phyloP scores from a whole-genome alignment of 179 eudicot genomes.

The Camellia oleifera region DNA sequence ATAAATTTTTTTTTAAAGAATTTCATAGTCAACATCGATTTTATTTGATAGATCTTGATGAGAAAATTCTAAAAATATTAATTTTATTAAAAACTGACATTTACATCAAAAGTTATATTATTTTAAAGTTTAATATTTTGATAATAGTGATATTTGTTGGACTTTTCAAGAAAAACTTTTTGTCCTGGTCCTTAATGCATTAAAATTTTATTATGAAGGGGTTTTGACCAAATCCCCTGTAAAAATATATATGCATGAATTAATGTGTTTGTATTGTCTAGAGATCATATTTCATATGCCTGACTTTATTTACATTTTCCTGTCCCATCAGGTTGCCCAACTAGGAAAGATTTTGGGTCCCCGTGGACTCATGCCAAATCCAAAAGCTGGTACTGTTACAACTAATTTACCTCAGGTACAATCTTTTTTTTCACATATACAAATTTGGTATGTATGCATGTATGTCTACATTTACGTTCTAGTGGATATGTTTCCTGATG shows the following conservation, averaged over 20 bases:
- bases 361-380: constrained; percentile 98
- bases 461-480: not conserved
- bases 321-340: constrained; percentile 68
- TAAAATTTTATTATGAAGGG: no score
- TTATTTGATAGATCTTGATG: no score
- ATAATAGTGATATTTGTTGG: no score
- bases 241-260: not conserved
- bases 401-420: constrained; percentile 86
- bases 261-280: not conserved
- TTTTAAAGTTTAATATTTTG: no score
- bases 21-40: no score
- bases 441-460: not conserved
- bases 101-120: no score
- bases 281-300: not conserved
- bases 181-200: no score
- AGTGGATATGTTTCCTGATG: constrained; percentile 9
- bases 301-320: not conserved
- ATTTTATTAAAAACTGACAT: no score
- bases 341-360: constrained; percentile 94
- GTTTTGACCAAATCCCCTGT: no score
- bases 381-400: constrained; percentile 96
- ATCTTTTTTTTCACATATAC: not conserved
- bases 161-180: no score
- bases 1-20: no score
- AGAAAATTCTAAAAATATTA: no score